phyloP scores from a whole-genome alignment of 441 rosid species.

The Cnidoscolus chayamansa region DNA sequence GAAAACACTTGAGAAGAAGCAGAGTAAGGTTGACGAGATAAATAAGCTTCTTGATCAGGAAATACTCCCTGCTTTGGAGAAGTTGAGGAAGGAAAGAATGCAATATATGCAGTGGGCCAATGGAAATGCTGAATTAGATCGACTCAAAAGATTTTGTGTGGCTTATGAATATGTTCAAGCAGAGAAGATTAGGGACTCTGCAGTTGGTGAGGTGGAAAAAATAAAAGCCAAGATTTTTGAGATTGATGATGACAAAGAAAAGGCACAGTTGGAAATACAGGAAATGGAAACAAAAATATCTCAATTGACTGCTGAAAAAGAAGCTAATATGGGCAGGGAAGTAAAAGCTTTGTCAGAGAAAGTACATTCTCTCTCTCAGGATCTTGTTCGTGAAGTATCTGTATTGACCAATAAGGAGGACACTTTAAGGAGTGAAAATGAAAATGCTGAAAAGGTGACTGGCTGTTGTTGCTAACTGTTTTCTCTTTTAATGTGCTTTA shows the following conservation, averaged over 20 bases:
- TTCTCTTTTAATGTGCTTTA: conserved; percentile 19
- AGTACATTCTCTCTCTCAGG: conserved; percentile 73
- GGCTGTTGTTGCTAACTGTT: conserved; percentile 4
- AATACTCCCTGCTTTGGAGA: conserved; percentile 92
- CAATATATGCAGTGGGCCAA: conserved; percentile 99
- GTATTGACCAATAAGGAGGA: conserved; percentile 75
- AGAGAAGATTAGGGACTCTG: conserved; percentile 66
- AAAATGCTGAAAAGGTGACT: conserved; percentile 74
- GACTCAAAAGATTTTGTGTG: conserved; percentile 82
- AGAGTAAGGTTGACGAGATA: conserved; percentile 91
- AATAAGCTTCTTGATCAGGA: conserved; percentile 89
- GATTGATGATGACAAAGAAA: conserved; percentile 53
- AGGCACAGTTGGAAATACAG: conserved; percentile 42
- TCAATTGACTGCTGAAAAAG: conserved; percentile 69
- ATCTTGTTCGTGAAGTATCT: conserved; percentile 70
- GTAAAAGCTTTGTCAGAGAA: conserved; percentile 65
- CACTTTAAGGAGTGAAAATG: conserved; percentile 62
- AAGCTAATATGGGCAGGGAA: conserved; percentile 93
- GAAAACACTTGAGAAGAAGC: conserved; percentile 96
- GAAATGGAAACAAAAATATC: conserved; percentile 64
- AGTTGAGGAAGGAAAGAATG: conserved; percentile 78
- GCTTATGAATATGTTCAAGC: conserved; percentile 91
- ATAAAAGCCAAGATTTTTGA: conserved; percentile 50
- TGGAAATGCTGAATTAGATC: conserved; percentile 79
- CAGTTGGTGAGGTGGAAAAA: conserved; percentile 61